Evolutionary conservation across 352 stramenopile species (phyloP), one percentile per base, ranked within the genome.

Genomic region (Globisporangium acanthophoron): DNA sequence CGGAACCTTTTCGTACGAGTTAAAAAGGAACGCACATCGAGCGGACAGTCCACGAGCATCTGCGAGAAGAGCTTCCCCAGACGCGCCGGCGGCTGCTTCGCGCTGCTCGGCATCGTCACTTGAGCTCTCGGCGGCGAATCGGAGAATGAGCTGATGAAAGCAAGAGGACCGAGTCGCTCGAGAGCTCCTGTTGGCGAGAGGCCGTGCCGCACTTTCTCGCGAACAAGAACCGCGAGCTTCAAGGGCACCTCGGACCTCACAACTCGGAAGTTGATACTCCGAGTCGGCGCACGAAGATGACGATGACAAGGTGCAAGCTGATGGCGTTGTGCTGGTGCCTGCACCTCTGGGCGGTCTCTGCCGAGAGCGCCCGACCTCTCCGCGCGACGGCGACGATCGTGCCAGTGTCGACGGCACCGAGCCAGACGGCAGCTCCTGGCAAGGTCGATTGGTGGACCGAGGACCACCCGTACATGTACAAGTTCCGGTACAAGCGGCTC

Each of bases 11-110:
- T 9, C 5, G 33, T 37, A 37, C 8, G 33, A 27, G 24, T 27
- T 27, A 27, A 2, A 1, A 37, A 37, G 33, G 31, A 0, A 69
- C 76, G 51, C 71, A 90, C 82, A 44, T 90, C 80, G 0, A 82
- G 52, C 0, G 82, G 79, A 46, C 82, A 92, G 52, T 86, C 70
- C 20, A 59, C 46, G 40, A 88, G 48, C 82, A 92, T 92, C 7
- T 85, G 71, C 24, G 69, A 72, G 61, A 92, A 90, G 55, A 83
- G 20, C 46, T 85, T 77, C 55, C 74, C 75, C 80, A 92, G 78
- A 33, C 82, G 82, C 59, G 77, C 60, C 20, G 78, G 66, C 31
- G 58, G 51, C 52, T 80, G 51, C 45, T 33, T 31, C 45, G 52
- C 16, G 20, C 15, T 59, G 53, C 50, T 53, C 37, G 33, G n/a